Base-by-base conservation (phyloP, 1,139 yeast genomes). In the Debaryomyces sp. region DNA sequence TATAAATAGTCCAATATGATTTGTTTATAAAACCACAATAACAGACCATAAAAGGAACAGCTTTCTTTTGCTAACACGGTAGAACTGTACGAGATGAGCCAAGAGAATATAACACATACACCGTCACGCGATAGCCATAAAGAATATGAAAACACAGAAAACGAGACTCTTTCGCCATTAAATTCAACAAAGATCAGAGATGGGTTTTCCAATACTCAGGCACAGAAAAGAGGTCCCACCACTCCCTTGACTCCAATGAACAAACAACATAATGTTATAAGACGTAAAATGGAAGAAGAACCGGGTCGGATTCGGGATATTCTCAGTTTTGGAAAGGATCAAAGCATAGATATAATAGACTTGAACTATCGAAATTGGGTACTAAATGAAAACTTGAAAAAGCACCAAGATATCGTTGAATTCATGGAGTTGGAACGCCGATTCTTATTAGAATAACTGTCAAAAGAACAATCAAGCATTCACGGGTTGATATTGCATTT, bases 221-320 rank as follows among this genome's bases (percentile, higher is more conserved):
- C 53, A 5, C 56, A 52, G 24, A 67, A 67, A 49, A 53, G 73
- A 43, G 63, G 61, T 1, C 67, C 71, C 8, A 54, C 63, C 3
- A 66, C 73, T 3, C 73, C 73, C 1, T 50, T 66, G 37, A 54
- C 64, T 9, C 63, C 64, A 9, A 55, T 41, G 34, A 29, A 64
- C 13, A 53, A 55, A 37, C 51, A 55, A 18, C 61, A 54, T 32
- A 55, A 56, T 27, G 48, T 51, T n/a, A 55, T 56, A 15, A 57
- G 66, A 43, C 53, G 68, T 40, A 59, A 55, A 33, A 27, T 56
- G 12, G 53, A 49, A 9, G 39, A 30, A 21, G 30, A 39, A 8
- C 9, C 37, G 6, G 32, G 23, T 10, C 29, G 40, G 15, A 32
- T 35, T 6, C 39, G 26, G n/a, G 30, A 41, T 10, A 21, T 36